Evolutionary conservation across 1,284 basidiomycete species (phyloP).

Genomic region (Sanghuangporus weigelae): DNA sequence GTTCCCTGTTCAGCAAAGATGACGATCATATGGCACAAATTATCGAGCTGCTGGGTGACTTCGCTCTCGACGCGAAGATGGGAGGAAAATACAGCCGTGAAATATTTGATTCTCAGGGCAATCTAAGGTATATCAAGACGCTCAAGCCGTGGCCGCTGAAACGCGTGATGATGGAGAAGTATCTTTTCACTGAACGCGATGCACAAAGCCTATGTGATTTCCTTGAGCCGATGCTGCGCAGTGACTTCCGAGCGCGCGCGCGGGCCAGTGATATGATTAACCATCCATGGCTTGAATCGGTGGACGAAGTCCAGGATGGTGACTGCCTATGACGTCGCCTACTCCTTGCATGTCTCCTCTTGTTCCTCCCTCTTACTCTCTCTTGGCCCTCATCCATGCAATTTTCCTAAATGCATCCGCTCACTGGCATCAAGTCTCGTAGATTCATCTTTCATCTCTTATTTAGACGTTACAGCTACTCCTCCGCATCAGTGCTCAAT

Average conservation of each 20-base stretch:
- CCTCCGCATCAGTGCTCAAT: background rate
- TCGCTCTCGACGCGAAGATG: conserved; percentile 66
- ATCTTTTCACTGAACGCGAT: conserved; percentile 60
- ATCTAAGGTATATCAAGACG: conserved; percentile 72
- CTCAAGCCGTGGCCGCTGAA: conserved; percentile 82
- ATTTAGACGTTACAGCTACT: conserved; percentile 1
- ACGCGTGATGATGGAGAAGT: conserved; percentile 82
- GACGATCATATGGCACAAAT: conserved; percentile 95
- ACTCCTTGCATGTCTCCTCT: background rate
- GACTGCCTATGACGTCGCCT: conserved; percentile 19
- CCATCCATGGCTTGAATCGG: conserved; percentile 67
- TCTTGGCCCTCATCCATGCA: conserved; percentile 1
- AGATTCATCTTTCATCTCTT: conserved; percentile 6
- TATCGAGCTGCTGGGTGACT: conserved; percentile 81
- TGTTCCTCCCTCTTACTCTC: background rate
- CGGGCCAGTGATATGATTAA: conserved; percentile 69
- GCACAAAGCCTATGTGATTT: conserved; percentile 62
- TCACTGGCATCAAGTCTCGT: background rate
- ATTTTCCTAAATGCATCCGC: background rate
- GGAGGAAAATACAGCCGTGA: conserved; percentile 81
- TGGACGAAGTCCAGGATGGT: conserved; percentile 38
- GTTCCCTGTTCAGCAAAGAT: conserved; percentile 83
- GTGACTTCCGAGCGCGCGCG: conserved; percentile 65
- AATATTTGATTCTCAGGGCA: conserved; percentile 64
- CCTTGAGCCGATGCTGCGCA: conserved; percentile 73